phyloP scores from a whole-genome alignment of 805 yeast species.

The Lachancea waltii region DNA sequence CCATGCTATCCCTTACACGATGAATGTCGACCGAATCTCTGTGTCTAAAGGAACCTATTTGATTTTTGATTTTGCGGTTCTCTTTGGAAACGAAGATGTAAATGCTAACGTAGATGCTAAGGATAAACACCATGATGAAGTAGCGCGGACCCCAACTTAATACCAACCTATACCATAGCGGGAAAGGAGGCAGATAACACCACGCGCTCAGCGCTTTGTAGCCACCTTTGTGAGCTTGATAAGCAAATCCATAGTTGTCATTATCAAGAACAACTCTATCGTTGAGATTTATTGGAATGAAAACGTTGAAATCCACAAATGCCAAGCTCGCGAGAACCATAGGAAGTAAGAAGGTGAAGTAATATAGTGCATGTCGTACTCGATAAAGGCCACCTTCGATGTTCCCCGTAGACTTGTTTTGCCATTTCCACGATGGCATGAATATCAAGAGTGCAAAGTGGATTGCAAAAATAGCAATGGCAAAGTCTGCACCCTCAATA shows the following conservation, averaged over 20 bases:
- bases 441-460: conserved; percentile 75
- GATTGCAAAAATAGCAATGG: conserved; percentile 73
- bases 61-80: conserved; percentile 44
- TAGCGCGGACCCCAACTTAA: conserved; percentile 82
- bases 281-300: conserved; percentile 11
- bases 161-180: conserved; percentile 66
- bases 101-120: conserved; percentile 60
- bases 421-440: conserved; percentile 46
- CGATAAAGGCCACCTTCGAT: conserved; percentile 71
- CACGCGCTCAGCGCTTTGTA: conserved; percentile 61
- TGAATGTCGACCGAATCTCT: conserved; percentile 5
- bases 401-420: conserved; percentile 33
- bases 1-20: conserved; percentile 4
- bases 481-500: conserved; percentile 81
- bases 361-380: conserved; percentile 52
- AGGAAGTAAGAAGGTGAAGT: conserved; percentile 54
- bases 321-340: conserved; percentile 64
- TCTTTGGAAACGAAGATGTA: conserved; percentile 67
- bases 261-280: conserved; percentile 24
- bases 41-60: conserved; percentile 26
- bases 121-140: conserved; percentile 53
- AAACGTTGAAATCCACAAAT: conserved; percentile 40
- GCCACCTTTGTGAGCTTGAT: conserved; percentile 36
- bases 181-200: conserved; percentile 72
- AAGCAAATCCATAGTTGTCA: conserved; percentile 17